These are phyloP conservation scores for Plantago elongata DNA, from an alignment of 257 asterid genomes.

Conservation along the genomic window DNA sequence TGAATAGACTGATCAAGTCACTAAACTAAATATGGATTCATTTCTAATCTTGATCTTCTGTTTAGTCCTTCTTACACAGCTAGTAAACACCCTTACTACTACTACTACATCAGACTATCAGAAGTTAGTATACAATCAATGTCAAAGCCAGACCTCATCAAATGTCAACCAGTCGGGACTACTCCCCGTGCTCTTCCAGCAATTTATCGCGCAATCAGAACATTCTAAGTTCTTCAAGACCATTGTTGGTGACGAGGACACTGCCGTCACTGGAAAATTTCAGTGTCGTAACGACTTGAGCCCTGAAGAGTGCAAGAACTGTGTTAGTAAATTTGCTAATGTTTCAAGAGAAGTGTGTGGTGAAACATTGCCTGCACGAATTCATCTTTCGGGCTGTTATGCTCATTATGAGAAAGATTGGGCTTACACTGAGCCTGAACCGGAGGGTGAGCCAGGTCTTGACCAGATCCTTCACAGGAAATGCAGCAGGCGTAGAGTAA, in stretches of 20 bases:
- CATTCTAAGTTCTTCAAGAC: constrained; percentile 47
- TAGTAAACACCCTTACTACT: constrained; percentile 1
- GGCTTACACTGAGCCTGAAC: constrained; percentile 9
- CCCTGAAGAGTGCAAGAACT: constrained; percentile 38
- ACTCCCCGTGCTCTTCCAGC: constrained; percentile 38
- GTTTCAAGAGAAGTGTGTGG: constrained; percentile 36
- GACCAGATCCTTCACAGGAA: constrained; percentile 36
- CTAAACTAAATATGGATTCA: constrained; percentile 3
- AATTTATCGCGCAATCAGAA: constrained; percentile 37
- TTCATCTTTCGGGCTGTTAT: constrained; percentile 65
- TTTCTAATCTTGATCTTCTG: constrained; percentile 16
- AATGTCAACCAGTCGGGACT: constrained; percentile 27
- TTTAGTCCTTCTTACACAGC: constrained; percentile 17
- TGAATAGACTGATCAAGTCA: constrained; percentile 31
- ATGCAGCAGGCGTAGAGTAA: constrained; percentile 34
- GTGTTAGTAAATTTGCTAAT: constrained; percentile 34
- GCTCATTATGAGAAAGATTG: constrained; percentile 47
- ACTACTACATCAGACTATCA: constrained; percentile 24
- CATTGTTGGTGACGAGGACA: constrained; percentile 31
- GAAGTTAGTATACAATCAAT: constrained; percentile 40
- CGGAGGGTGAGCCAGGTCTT: constrained; percentile 5
- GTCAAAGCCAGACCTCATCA: constrained; percentile 35
- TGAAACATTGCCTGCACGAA: constrained; percentile 35
- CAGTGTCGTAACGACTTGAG: constrained; percentile 51
- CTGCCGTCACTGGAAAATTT: constrained; percentile 46